These are phyloP conservation scores for Colletotrichum orchidophilum DNA, from an alignment of 2,329 filamentous ascomycete genomes.

Conservation along the genomic window DNA sequence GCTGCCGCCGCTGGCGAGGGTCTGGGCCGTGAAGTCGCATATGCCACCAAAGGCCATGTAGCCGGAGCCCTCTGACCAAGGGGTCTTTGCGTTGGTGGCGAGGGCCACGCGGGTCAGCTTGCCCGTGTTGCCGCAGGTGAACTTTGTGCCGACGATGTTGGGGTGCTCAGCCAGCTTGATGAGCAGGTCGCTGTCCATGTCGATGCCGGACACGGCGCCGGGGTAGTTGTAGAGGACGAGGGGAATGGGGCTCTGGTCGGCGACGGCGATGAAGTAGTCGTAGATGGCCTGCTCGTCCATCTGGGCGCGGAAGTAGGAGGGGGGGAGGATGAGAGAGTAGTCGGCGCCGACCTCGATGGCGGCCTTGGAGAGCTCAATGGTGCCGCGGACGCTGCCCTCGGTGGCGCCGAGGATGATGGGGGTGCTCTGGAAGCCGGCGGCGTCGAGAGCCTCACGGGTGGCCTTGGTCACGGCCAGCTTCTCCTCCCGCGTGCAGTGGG, in stretches of 20 bases:
- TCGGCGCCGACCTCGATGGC: conserved; percentile 77
- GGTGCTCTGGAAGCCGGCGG: conserved; percentile 78
- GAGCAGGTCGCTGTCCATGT: conserved; percentile 89
- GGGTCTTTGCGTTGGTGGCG: conserved; percentile 76
- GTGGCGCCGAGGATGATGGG: conserved; percentile 86
- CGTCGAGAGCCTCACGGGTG: conserved; percentile 83
- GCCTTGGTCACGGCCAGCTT: conserved; percentile 79
- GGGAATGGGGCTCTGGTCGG: conserved; percentile 79
- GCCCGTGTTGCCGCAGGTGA: conserved; percentile 90
- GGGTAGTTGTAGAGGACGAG: conserved; percentile 92
- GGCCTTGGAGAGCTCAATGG: conserved; percentile 77
- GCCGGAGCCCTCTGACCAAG: conserved; percentile 64
- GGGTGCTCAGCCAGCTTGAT: conserved; percentile 81
- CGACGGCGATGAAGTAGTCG: conserved; percentile 79
- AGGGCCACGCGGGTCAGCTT: conserved; percentile 85
- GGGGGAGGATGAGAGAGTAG: conserved; percentile 81
- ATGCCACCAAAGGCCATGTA: conserved; percentile 92
- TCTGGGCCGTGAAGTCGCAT: conserved; percentile 88
- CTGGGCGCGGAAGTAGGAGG: conserved; percentile 83
- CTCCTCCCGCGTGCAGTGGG: conserved; percentile 83
- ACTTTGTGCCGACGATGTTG: conserved; percentile 90
- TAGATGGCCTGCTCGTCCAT: conserved; percentile 79
- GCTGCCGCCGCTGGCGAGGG: conserved; percentile 78
- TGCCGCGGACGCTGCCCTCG: conserved; percentile 83
- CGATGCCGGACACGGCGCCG: conserved; percentile 84